Base-by-base conservation (phyloP, 2,329 filamentous ascomycete genomes). In the Erysiphe pulchra region DNA sequence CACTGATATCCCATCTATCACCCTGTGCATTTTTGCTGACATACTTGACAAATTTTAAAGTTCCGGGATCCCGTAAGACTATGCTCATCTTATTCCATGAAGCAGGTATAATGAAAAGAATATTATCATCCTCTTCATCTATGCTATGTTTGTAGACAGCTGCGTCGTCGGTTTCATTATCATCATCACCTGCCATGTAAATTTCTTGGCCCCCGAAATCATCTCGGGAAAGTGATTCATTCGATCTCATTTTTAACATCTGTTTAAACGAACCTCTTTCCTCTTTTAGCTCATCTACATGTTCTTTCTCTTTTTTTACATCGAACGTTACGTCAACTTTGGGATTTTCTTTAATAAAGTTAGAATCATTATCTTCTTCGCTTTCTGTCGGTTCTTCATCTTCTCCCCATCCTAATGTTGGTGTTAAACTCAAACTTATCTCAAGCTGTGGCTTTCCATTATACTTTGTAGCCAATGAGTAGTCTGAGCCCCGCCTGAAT, bases 21-120 rank as follows among this genome's bases (percentile, higher is more conserved):
- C 90, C 90, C 56, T 73, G 73, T 8, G 90, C 90, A 44, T 70
- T 73, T 48, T 69, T 69, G 61, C 80, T 92, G 18, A 98, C 80
- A 60, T 95, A 98, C 66, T 95, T 98, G 56, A 95, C 85, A 59
- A 98, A 98, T 59, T 83, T 78, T 57, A 98, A 67, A 13, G 80
- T 79, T 13, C 83, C 86, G 52, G 73, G 75, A 59, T 98, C 90
- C 47, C 90, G 72, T 53, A 95, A 65, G 31, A 95, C 90, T 52
- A 98, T 74, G 51, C 79, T 85, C 65, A 98, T 69, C 51, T 80
- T 83, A 61, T 95, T 95, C 90, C 90, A 98, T 8, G 66, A 65
- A 1, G 77, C 75, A 0, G 75, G 68, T 54, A 75, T 77, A 42
- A 70, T 75, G 58, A 82, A 80, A 32, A 82, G 61, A 45, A 81